phyloP scores from a whole-genome alignment of 495 filamentous ascomycete species.

The Talaromyces thailandensis region DNA sequence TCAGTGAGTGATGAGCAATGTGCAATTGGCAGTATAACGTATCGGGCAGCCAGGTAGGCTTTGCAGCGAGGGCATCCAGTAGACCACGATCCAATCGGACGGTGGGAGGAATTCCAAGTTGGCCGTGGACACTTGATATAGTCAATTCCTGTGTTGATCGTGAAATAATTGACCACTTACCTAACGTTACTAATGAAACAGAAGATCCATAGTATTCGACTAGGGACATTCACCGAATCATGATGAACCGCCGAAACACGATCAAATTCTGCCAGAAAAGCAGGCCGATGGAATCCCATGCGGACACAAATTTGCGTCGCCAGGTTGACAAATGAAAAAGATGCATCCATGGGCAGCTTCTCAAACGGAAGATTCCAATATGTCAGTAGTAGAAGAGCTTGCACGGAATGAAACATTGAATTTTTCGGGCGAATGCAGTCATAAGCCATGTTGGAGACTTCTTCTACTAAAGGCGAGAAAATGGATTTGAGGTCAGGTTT shows the following conservation, averaged over 20 bases:
- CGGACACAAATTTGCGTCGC: conserved; percentile 1
- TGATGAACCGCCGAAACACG: not conserved
- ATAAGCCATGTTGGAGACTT: conserved; percentile 1
- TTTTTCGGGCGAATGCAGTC: not conserved
- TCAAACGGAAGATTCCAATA: conserved; percentile 2
- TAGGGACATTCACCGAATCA: not conserved
- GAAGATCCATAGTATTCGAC: not conserved
- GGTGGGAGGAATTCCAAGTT: conserved; percentile 2
- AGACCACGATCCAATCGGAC: conserved; percentile 3
- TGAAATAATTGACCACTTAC: not conserved
- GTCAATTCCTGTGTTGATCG: not conserved
- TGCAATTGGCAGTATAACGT: conserved; percentile 4
- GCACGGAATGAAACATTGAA: not conserved
- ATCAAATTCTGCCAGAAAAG: conserved; percentile 1
- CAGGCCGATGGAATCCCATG: not conserved
- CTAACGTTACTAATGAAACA: conserved; percentile 5
- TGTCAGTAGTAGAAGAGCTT: not conserved
- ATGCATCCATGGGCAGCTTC: not conserved
- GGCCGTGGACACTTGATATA: not conserved
- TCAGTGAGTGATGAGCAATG: not conserved
- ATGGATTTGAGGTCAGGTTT: not conserved
- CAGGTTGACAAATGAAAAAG: not conserved
- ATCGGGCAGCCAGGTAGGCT: conserved; percentile 2
- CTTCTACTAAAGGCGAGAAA: not conserved
- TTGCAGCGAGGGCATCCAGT: not conserved